Conservation (phyloP, 2,329 filamentous ascomycete genomes). For the Aureobasidium subglaciale region DNA sequence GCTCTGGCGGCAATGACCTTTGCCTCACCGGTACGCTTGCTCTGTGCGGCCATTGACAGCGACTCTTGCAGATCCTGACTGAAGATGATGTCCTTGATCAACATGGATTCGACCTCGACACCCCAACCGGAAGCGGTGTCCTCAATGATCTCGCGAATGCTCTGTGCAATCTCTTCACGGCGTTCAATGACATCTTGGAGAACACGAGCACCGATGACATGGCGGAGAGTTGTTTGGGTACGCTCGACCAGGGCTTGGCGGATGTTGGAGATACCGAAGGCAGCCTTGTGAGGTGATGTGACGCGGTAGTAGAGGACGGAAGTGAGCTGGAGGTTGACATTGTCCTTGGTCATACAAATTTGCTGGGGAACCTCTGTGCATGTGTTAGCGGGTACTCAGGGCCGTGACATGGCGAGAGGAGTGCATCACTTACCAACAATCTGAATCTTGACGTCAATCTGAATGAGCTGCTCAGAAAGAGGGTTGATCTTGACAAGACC, state of each 20-base stretch:
- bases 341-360: slow-evolving; percentile 99
- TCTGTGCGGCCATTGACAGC: slow-evolving; percentile 95
- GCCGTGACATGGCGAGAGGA: not conserved
- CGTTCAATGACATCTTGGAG: slow-evolving; percentile 98
- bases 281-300: slow-evolving; percentile 87
- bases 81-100: slow-evolving; percentile 99
- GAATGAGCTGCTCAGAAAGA: slow-evolving; percentile 78
- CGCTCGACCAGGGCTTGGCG: slow-evolving; percentile 95
- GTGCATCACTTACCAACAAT: slow-evolving; percentile 56
- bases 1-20: slow-evolving; percentile 97
- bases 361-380: slow-evolving; percentile 77
- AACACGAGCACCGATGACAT: slow-evolving; percentile 91
- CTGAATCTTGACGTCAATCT: slow-evolving; percentile 98
- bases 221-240: slow-evolving; percentile 93
- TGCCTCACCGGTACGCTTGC: slow-evolving; percentile 95
- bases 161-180: slow-evolving; percentile 91
- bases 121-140: slow-evolving; percentile 92
- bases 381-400: not conserved
- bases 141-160: slow-evolving; percentile 94
- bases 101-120: slow-evolving; percentile 93
- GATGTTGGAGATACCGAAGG: slow-evolving; percentile 92
- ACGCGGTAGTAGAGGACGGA: slow-evolving; percentile 99
- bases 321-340: slow-evolving; percentile 86
- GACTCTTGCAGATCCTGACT: slow-evolving; percentile 91
- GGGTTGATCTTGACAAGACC: slow-evolving; percentile 97